phyloP scores from a whole-genome alignment of 2,329 filamentous ascomycete genomes.

The Penicillium sp. region DNA sequence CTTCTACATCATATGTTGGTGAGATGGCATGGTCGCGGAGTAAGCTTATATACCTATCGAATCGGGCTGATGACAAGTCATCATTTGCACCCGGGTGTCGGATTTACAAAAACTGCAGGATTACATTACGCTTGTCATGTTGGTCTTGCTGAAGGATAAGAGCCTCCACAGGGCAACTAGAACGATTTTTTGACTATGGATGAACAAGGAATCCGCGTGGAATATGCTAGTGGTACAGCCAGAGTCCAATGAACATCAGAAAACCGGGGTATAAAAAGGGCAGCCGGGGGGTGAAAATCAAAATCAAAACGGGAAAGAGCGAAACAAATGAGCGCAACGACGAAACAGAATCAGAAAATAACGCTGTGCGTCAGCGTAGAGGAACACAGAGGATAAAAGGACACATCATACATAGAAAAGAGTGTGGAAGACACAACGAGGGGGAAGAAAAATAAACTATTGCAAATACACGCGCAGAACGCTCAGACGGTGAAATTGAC shows the following conservation, averaged over 20 bases:
- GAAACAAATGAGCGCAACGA: conserved; percentile 3
- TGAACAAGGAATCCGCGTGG: conserved; percentile 18
- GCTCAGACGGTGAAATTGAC: conserved; percentile 24
- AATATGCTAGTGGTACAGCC: conserved; percentile 29
- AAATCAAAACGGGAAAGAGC: conserved; percentile 4
- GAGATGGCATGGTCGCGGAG: neutral
- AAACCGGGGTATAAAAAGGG: conserved; percentile 31
- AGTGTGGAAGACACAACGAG: conserved; percentile 10
- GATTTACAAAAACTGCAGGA: neutral
- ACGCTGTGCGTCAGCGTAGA: conserved; percentile 14
- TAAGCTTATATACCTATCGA: conserved; percentile 1
- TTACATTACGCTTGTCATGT: neutral
- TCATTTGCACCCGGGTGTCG: neutral
- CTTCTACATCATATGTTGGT: neutral
- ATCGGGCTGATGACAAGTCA: conserved; percentile 7
- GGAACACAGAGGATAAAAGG: conserved; percentile 2
- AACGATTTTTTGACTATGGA: conserved; percentile 18
- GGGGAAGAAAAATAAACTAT: neutral
- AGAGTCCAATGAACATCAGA: conserved; percentile 32
- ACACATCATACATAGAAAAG: conserved; percentile 20
- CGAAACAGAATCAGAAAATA: conserved; percentile 14
- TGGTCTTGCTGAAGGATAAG: neutral
- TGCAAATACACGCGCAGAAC: conserved; percentile 20
- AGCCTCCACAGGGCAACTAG: conserved; percentile 11
- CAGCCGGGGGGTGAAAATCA: conserved; percentile 3